Conservation (phyloP, 2,329 filamentous ascomycete species). For the Epichloe festucae region DNA sequence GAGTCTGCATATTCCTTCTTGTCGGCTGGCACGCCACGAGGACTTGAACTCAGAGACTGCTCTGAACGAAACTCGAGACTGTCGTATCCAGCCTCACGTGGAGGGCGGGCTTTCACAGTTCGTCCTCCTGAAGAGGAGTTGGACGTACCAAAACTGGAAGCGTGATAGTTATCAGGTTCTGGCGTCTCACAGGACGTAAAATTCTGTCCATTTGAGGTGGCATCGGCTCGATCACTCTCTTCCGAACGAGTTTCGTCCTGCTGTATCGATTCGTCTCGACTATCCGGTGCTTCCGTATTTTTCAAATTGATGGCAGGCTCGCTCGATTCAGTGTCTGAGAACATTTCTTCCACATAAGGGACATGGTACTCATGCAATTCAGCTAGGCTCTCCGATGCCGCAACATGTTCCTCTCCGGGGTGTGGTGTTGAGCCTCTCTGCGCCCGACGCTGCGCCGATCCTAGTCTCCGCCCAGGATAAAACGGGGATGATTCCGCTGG, state of each 20-base stretch:
- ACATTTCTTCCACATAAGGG: conserved; percentile 9
- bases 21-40: not conserved
- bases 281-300: not conserved
- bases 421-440: conserved; percentile 11
- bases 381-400: not conserved
- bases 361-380: conserved; percentile 5
- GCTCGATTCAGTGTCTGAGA: not conserved
- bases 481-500: conserved; percentile 8
- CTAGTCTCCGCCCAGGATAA: conserved; percentile 12
- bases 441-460: conserved; percentile 17
- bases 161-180: not conserved
- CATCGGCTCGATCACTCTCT: not conserved
- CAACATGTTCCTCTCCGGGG: not conserved
- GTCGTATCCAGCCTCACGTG: not conserved
- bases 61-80: not conserved
- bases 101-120: not conserved
- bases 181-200: not conserved
- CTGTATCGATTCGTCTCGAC: not conserved
- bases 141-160: not conserved
- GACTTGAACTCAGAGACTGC: not conserved
- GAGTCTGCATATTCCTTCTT: not conserved
- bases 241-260: not conserved
- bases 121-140: not conserved
- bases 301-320: not conserved
- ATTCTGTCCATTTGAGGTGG: not conserved